Evolutionary conservation across 2,329 filamentous ascomycete genomes (phyloP).

Genomic region (Davidsoniella eucalypti): DNA sequence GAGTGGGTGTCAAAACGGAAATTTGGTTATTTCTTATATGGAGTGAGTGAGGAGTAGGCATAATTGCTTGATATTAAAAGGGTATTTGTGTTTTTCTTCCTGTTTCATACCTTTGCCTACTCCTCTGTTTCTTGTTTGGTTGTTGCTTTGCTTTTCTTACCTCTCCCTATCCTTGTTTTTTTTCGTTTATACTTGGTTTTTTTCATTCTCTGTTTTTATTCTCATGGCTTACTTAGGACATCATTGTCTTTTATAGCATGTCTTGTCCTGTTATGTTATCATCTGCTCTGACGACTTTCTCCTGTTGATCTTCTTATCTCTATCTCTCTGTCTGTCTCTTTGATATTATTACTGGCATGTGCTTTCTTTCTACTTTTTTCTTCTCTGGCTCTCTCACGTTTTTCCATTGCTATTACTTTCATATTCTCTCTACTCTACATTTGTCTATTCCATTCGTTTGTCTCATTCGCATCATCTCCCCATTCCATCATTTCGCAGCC

Average conservation of each 20-base stretch:
- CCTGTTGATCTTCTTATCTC: slow-evolving; percentile 13
- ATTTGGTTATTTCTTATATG: too few species aligned
- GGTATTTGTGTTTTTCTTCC: neutral
- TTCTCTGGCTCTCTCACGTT: neutral
- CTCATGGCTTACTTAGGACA: slow-evolving; percentile 13
- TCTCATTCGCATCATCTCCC: too few species aligned
- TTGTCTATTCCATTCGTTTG: neutral
- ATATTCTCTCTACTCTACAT: neutral
- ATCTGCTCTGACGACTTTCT: slow-evolving; percentile 14
- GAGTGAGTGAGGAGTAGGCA: too few species aligned
- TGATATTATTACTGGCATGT: neutral
- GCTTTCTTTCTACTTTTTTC: neutral
- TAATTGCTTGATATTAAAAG: neutral
- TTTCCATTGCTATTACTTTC: too few species aligned
- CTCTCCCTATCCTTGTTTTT: slow-evolving; percentile 8
- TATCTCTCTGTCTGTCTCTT: slow-evolving; percentile 1
- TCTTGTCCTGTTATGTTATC: slow-evolving; percentile 4
- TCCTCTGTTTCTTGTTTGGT: neutral
- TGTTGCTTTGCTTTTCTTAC: slow-evolving; percentile 12
- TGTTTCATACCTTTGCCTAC: neutral
- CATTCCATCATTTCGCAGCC: too few species aligned
- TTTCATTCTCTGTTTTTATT: slow-evolving; percentile 7
- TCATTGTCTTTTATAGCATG: slow-evolving; percentile 15
- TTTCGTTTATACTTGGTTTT: slow-evolving; percentile 3
- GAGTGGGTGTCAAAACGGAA: too few species aligned